These are phyloP conservation scores for Nigrospora osmanthi DNA, from an alignment of 2,329 filamentous ascomycete genomes.

Conservation along the genomic window DNA sequence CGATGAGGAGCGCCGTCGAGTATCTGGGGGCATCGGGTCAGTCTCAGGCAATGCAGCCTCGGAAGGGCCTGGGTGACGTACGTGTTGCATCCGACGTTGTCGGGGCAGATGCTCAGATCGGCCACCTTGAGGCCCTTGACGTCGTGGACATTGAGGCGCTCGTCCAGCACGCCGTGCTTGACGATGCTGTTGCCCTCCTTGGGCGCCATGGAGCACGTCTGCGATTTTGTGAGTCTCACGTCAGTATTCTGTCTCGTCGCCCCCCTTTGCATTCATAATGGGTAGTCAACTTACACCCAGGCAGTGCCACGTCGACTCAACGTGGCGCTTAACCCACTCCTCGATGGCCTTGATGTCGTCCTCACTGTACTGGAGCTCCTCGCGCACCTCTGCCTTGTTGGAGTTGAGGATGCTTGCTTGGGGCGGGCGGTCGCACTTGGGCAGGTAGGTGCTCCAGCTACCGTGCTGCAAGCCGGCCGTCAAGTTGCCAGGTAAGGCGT, in stretches of 20 bases:
- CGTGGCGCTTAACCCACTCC: conserved; percentile 63
- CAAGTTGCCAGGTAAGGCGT: conserved; percentile 65
- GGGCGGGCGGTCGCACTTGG: conserved; percentile 42
- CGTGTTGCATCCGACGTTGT: conserved; percentile 68
- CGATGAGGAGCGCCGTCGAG: conserved; percentile 65
- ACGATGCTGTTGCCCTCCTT: conserved; percentile 71
- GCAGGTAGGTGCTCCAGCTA: conserved; percentile 57
- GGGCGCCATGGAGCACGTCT: conserved; percentile 72
- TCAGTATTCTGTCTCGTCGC: neutral
- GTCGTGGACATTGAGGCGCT: conserved; percentile 70
- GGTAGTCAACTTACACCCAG: conserved; percentile 33
- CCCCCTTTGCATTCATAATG: no score
- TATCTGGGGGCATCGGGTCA: conserved; percentile 30
- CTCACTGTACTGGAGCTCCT: conserved; percentile 59
- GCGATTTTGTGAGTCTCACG: neutral
- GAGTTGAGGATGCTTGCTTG: conserved; percentile 47
- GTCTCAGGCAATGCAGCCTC: neutral
- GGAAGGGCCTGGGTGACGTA: conserved; percentile 27
- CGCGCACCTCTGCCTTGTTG: conserved; percentile 50
- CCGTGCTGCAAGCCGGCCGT: conserved; percentile 67
- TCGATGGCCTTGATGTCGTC: conserved; percentile 59
- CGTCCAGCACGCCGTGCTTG: conserved; percentile 71
- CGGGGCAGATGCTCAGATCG: conserved; percentile 68
- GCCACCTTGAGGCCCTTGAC: conserved; percentile 72
- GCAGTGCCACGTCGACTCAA: conserved; percentile 69